Conservation (phyloP, 768 basidiomycete genomes). For the Leccinum arenicola region DNA sequence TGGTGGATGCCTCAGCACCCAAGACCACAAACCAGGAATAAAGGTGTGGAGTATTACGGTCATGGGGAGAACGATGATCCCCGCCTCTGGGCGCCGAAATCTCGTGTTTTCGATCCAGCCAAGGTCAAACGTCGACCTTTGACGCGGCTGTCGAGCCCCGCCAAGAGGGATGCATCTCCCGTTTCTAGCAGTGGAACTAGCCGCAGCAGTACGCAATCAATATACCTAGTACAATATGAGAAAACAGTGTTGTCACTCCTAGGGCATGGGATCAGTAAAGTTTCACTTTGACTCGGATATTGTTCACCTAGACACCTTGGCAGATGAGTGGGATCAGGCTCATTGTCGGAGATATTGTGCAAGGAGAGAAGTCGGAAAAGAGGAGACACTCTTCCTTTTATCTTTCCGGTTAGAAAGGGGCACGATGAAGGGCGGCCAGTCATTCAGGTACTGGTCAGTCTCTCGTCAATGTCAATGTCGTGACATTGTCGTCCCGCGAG, state of each 20-base stretch:
- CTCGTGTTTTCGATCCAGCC: conserved; percentile 25
- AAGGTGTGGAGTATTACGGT: conserved; percentile 21
- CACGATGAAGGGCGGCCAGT: neutral
- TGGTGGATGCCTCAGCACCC: conserved; percentile 12
- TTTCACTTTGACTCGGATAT: neutral
- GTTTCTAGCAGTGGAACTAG: neutral
- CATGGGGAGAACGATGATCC: conserved; percentile 17
- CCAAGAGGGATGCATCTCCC: conserved; percentile 6
- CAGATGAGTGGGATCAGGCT: conserved; percentile 14
- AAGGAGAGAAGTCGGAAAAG: neutral
- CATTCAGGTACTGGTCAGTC: too few species aligned
- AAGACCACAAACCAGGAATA: conserved; percentile 3
- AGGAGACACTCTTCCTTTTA: neutral
- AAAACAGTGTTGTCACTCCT: conserved; percentile 23
- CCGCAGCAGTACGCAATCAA: neutral
- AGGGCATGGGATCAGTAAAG: conserved; percentile 2
- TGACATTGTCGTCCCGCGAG: too few species aligned
- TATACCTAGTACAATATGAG: conserved; percentile 32
- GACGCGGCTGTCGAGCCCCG: conserved; percentile 25
- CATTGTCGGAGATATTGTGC: conserved; percentile 10
- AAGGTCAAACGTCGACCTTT: conserved; percentile 24
- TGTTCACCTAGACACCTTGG: conserved; percentile 22
- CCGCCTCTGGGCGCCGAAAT: conserved; percentile 27
- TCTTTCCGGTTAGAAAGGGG: neutral
- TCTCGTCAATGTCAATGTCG: too few species aligned